Conservation (phyloP, 2,329 filamentous ascomycete genomes). For the Fusarium sp. region DNA sequence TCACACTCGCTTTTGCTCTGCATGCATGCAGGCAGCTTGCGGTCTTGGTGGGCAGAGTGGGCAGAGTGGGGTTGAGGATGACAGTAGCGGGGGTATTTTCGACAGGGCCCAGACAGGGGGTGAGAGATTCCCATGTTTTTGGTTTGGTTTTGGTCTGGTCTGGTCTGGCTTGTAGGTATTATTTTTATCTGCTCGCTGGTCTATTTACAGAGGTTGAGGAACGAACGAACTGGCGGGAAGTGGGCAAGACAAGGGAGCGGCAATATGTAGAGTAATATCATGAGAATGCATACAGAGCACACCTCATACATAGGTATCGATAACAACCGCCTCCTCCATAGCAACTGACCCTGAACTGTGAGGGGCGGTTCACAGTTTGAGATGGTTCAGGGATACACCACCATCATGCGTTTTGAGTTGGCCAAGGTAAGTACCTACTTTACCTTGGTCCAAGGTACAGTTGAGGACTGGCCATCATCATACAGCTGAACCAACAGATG, state of each 20-base stretch:
- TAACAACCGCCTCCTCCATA: neutral
- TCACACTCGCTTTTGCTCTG: neutral
- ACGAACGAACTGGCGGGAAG: neutral
- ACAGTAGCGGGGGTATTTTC: conserved; percentile 33
- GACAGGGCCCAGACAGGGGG: conserved; percentile 18
- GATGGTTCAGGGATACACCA: conserved; percentile 36
- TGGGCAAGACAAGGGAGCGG: neutral
- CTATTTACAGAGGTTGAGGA: neutral
- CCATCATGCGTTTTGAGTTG: conserved; percentile 42
- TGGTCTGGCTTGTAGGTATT: neutral
- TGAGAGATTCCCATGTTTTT: conserved; percentile 6
- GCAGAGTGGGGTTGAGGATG: conserved; percentile 41
- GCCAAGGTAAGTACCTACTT: neutral
- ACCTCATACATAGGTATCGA: neutral
- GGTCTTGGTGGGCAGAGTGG: conserved; percentile 26
- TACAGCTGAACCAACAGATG: conserved; percentile 14
- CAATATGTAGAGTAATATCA: neutral
- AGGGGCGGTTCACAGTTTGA: conserved; percentile 13
- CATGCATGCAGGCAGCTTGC: conserved; percentile 7
- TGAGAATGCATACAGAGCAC: neutral
- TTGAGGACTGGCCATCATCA: neutral
- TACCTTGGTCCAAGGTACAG: neutral
- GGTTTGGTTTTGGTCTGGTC: neutral
- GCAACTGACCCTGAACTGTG: conserved; percentile 9
- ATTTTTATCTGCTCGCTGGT: neutral